These are phyloP conservation scores for Limnanthes douglasii DNA, from an alignment of 345 rosid species.

Conservation along the genomic window DNA sequence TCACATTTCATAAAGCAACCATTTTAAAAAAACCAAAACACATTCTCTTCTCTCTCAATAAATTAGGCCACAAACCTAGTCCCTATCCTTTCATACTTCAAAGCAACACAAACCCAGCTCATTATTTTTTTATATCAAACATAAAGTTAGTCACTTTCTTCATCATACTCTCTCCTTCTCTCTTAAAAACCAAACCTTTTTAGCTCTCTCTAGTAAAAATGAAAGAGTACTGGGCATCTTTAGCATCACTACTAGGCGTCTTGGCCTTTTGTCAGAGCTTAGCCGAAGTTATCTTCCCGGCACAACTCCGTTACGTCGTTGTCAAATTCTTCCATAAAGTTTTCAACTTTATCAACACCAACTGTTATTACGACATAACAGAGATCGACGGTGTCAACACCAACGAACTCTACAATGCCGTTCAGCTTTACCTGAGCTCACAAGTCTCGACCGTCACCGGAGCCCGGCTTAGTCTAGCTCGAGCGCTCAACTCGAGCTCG, in stretches of 20 bases:
- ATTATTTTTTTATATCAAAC: background rate
- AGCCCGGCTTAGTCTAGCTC: constrained; percentile 74
- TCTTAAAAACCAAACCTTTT: background rate
- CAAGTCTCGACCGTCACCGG: constrained; percentile 56
- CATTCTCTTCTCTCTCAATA: constrained; percentile 5
- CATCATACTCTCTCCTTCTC: constrained; percentile 4
- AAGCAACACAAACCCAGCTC: background rate
- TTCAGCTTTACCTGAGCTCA: constrained; percentile 83
- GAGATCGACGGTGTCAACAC: constrained; percentile 97
- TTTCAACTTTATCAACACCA: constrained; percentile 41
- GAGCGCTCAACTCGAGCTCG: constrained; percentile 77
- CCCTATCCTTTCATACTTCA: background rate
- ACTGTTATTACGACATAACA: constrained; percentile 84
- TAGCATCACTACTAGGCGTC: constrained; percentile 70
- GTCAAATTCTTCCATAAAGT: constrained; percentile 37
- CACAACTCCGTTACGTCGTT: constrained; percentile 66
- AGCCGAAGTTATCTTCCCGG: constrained; percentile 61
- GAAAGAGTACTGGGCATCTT: constrained; percentile 76
- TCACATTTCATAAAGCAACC: constrained; percentile 4
- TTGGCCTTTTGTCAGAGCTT: constrained; percentile 76
- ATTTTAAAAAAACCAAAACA: background rate
- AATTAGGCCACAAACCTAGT: constrained; percentile 6
- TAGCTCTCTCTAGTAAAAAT: constrained; percentile 7
- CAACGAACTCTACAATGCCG: constrained; percentile 98
- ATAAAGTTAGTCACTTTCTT: constrained; percentile 1